phyloP scores from a whole-genome alignment of 164 flowering plant species.

The Sedum album region DNA sequence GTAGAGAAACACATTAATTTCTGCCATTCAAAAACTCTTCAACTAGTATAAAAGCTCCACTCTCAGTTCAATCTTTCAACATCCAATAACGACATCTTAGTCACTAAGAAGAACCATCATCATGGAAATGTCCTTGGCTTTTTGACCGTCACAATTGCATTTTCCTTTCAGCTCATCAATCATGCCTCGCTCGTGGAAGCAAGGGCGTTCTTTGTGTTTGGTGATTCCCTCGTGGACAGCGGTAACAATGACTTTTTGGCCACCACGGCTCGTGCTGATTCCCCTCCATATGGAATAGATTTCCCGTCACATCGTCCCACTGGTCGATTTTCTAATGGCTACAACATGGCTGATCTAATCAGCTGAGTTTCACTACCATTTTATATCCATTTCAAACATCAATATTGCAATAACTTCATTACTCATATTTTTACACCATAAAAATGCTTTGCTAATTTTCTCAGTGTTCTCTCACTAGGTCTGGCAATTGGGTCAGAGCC shows the following conservation, averaged over 20 bases:
- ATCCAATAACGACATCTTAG: background rate
- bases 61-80: background rate
- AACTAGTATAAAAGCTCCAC: background rate
- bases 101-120: background rate
- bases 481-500: constrained; percentile 23
- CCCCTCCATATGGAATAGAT: constrained; percentile 31
- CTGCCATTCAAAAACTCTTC: background rate
- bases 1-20: constrained; percentile 8
- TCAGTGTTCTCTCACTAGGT: constrained; percentile 13
- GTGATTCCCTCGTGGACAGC: constrained; percentile 30
- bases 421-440: background rate
- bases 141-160: background rate
- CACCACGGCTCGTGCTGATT: constrained; percentile 29
- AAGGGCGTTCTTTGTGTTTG: constrained; percentile 30
- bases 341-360: constrained; percentile 28
- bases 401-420: background rate
- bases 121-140: constrained; percentile 8
- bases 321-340: constrained; percentile 34
- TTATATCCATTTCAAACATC: background rate
- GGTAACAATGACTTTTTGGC: constrained; percentile 30
- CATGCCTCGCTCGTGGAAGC: constrained; percentile 12
- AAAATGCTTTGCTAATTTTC: background rate
- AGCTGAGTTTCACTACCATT: constrained; percentile 8
- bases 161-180: background rate
- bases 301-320: constrained; percentile 23